Conservation (phyloP, 176 grass and related monocot genomes). For the Raddia distichophylla region DNA sequence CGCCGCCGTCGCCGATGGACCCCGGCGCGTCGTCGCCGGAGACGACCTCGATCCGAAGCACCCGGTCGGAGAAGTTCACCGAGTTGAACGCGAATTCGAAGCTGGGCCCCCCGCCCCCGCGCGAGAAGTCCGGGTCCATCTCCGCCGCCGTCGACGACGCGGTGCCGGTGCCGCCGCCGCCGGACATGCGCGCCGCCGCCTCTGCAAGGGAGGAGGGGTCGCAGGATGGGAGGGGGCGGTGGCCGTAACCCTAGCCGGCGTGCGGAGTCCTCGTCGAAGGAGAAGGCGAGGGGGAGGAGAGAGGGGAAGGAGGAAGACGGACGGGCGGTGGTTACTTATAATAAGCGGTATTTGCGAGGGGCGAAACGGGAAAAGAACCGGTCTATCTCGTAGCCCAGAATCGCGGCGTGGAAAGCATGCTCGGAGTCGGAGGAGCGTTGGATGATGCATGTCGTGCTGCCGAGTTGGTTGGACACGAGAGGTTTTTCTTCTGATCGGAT, state of each 20-base stretch:
- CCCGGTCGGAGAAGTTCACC: slow-evolving; percentile 86
- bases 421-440: not conserved
- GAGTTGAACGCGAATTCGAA: slow-evolving; percentile 93
- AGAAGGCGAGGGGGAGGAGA: not conserved
- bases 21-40: slow-evolving; percentile 45
- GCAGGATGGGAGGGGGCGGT: not conserved
- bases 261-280: slow-evolving; percentile 17
- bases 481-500: not conserved
- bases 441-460: no score
- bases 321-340: not conserved
- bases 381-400: not conserved
- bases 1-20: slow-evolving; percentile 11
- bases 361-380: not conserved
- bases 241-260: slow-evolving; percentile 51
- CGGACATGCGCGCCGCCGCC: slow-evolving; percentile 27
- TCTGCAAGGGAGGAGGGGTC: not conserved
- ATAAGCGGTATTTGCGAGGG: not conserved
- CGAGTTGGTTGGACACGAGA: not conserved
- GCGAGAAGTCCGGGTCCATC: slow-evolving; percentile 79
- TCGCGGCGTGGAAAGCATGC: slow-evolving; percentile 35
- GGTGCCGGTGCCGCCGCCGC: not conserved
- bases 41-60: slow-evolving; percentile 79
- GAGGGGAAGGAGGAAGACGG: slow-evolving; percentile 18
- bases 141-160: not conserved
- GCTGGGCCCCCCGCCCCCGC: slow-evolving; percentile 54